Evolutionary conservation across 345 rosid genomes (phyloP).

Genomic region (Bretschneidera sinensis): DNA sequence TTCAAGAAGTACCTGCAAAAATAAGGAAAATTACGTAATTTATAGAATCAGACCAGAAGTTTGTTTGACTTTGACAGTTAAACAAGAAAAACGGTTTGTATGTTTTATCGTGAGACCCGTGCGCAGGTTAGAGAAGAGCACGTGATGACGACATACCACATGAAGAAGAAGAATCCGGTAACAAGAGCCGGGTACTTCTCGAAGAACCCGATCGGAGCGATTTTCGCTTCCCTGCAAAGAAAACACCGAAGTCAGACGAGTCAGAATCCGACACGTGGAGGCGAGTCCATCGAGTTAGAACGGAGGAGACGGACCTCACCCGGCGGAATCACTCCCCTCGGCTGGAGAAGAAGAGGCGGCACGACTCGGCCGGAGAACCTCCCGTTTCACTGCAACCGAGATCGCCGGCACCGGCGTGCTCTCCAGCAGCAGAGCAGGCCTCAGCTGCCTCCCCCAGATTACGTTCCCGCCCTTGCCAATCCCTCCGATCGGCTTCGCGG

Average conservation of each 20-base stretch:
- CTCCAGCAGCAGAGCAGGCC: slow-evolving; percentile 64
- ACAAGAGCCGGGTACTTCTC: slow-evolving; percentile 68
- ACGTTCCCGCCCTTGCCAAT: slow-evolving; percentile 67
- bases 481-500: slow-evolving; percentile 44
- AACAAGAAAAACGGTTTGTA: too few relatives aligned
- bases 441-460: slow-evolving; percentile 81
- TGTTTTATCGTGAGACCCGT: neutral
- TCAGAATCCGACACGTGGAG: slow-evolving; percentile 20
- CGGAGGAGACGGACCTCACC: slow-evolving; percentile 92
- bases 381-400: slow-evolving; percentile 27
- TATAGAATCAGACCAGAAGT: too few relatives aligned
- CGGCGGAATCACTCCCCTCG: slow-evolving; percentile 83
- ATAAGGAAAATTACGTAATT: neutral
- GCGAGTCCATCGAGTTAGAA: slow-evolving; percentile 29
- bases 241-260: slow-evolving; percentile 31
- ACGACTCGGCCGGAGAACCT: slow-evolving; percentile 39
- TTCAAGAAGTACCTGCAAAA: slow-evolving; percentile 80
- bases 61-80: neutral
- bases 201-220: slow-evolving; percentile 61
- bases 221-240: slow-evolving; percentile 47
- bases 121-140: neutral
- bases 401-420: slow-evolving; percentile 14
- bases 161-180: slow-evolving; percentile 96
- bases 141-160: slow-evolving; percentile 75
- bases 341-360: slow-evolving; percentile 74